phyloP scores from a whole-genome alignment of 306 rosid species.

The Cajanus cajan region DNA sequence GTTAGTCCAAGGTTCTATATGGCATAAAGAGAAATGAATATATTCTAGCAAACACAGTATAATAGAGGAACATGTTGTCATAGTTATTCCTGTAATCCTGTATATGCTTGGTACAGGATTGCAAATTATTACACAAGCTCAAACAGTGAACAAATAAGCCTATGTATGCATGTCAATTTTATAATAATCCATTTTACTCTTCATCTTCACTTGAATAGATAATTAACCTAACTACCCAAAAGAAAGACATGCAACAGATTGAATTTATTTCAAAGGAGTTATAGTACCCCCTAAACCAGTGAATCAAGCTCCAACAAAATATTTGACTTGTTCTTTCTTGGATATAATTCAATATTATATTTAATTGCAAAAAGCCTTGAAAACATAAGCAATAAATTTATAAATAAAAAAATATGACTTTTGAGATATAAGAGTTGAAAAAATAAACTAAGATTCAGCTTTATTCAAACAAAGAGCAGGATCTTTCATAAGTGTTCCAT shows the following conservation, averaged over 20 bases:
- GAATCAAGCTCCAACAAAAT: slow-evolving; percentile 5
- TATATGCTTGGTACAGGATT: neutral
- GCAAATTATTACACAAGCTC: neutral
- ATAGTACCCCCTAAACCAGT: neutral
- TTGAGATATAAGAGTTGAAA: neutral
- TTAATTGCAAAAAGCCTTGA: neutral
- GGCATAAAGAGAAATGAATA: neutral
- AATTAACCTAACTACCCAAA: neutral
- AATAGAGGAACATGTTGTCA: neutral
- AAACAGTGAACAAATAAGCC: neutral
- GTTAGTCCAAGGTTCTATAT: slow-evolving; percentile 18
- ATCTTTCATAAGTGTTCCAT: neutral
- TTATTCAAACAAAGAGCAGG: neutral
- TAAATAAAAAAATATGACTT: too few species aligned
- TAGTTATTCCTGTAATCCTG: neutral
- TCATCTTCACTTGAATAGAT: neutral
- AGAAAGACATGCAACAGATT: neutral
- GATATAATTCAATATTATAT: neutral
- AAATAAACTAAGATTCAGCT: neutral
- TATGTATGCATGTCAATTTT: neutral
- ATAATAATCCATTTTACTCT: neutral
- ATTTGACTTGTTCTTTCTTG: neutral
- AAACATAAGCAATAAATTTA: neutral
- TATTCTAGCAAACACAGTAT: slow-evolving; percentile 23
- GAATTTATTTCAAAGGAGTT: neutral